These are phyloP conservation scores for Ogataea corticis DNA, from an alignment of 805 yeast species.

Conservation along the genomic window DNA sequence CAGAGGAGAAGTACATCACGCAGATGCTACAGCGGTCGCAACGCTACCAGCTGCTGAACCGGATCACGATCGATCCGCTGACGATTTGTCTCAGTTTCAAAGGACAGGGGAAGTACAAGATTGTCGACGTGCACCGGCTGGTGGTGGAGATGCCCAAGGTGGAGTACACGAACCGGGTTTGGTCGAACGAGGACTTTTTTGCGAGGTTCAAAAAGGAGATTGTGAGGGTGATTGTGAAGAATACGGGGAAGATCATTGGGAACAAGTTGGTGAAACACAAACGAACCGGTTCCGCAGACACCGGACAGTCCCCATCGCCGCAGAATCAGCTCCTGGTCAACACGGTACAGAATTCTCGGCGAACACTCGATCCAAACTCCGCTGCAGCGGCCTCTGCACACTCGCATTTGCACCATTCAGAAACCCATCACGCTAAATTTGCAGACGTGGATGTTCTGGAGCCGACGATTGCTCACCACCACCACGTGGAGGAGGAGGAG, in stretches of 20 bases:
- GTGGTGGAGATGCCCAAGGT: slow-evolving; percentile 64
- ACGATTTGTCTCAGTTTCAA: slow-evolving; percentile 68
- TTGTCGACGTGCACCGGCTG: slow-evolving; percentile 77
- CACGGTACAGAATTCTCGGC: slow-evolving; percentile 11
- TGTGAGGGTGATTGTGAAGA: slow-evolving; percentile 53
- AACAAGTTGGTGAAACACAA: slow-evolving; percentile 55
- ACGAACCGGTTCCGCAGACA: background rate
- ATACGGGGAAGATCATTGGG: slow-evolving; percentile 76
- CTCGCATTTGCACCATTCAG: slow-evolving; percentile 17
- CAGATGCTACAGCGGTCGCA: slow-evolving; percentile 45
- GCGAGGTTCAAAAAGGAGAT: slow-evolving; percentile 60
- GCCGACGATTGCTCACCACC: slow-evolving; percentile 7
- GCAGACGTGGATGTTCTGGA: slow-evolving; percentile 30
- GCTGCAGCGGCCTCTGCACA: background rate
- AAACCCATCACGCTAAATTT: slow-evolving; percentile 11
- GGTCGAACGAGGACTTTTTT: slow-evolving; percentile 74
- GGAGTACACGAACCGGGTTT: slow-evolving; percentile 57
- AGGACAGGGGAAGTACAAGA: slow-evolving; percentile 67
- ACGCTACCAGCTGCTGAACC: slow-evolving; percentile 40
- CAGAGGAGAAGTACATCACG: slow-evolving; percentile 36
- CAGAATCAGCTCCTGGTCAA: slow-evolving; percentile 10
- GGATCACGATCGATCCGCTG: slow-evolving; percentile 31
- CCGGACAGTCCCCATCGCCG: slow-evolving; percentile 1
- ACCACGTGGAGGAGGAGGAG: slow-evolving; percentile 1
- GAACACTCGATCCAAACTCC: background rate